phyloP scores from a whole-genome alignment of 2,329 filamentous ascomycete genomes.

The Verticillium isaacii region DNA sequence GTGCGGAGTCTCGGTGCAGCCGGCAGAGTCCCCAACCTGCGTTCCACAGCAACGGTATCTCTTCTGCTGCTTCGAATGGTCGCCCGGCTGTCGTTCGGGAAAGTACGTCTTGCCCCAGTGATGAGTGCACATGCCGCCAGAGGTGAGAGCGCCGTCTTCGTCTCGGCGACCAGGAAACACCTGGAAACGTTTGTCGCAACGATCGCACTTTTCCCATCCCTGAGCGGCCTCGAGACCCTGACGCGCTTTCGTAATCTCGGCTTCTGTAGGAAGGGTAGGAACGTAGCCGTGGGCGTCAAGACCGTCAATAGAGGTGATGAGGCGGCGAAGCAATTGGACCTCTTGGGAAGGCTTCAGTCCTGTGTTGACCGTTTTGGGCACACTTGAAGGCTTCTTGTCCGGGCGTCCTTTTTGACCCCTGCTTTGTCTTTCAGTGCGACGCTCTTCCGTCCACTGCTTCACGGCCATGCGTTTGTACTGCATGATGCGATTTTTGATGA shows the following conservation, averaged over 20 bases:
- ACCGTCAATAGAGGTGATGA: slow-evolving; percentile 59
- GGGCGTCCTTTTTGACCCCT: not conserved
- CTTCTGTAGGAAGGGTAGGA: slow-evolving; percentile 56
- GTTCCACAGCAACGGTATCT: slow-evolving; percentile 78
- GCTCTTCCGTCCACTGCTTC: slow-evolving; percentile 66
- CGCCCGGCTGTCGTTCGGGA: slow-evolving; percentile 51
- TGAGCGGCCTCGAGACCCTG: slow-evolving; percentile 61
- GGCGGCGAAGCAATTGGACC: slow-evolving; percentile 53
- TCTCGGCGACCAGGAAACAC: slow-evolving; percentile 82
- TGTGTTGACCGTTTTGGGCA: slow-evolving; percentile 56
- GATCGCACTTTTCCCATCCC: slow-evolving; percentile 85
- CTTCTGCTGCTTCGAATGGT: slow-evolving; percentile 51
- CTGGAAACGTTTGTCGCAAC: slow-evolving; percentile 81
- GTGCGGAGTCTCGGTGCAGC: slow-evolving; percentile 65
- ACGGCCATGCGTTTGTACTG: slow-evolving; percentile 70
- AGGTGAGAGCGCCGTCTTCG: slow-evolving; percentile 69
- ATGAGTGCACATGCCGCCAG: slow-evolving; percentile 72
- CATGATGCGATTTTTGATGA: slow-evolving; percentile 77
- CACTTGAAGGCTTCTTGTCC: slow-evolving; percentile 23
- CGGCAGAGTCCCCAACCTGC: slow-evolving; percentile 63
- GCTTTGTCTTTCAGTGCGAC: slow-evolving; percentile 21
- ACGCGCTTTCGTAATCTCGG: slow-evolving; percentile 62
- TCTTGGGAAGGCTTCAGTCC: slow-evolving; percentile 67
- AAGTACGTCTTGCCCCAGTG: slow-evolving; percentile 71
- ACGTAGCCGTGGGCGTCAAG: slow-evolving; percentile 75